Evolutionary conservation across 495 filamentous ascomycete species (phyloP), one percentile per base, ranked within the genome.

Genomic region (Aspergillus egyptiacus): DNA sequence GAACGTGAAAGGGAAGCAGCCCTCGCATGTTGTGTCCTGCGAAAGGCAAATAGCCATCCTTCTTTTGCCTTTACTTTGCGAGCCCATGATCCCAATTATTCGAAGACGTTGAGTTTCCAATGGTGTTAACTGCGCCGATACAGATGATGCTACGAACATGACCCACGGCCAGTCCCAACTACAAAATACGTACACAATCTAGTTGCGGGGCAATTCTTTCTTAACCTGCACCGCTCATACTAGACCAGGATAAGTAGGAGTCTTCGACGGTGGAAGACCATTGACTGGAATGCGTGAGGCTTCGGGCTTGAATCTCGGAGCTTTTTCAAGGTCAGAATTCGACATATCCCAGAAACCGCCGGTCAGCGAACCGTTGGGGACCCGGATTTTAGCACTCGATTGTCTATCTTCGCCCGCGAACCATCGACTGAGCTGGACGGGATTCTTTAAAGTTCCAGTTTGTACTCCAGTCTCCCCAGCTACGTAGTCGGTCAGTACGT

Each of bases 211-310:
- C 4, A 25, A 36, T 17, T 8, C 32, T 15, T 20, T 9, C 23
- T 32, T 10, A 17, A 27, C 22, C 43, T 20, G 7, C 11, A 46
- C 13, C 17, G 33, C 24, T 27, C 22, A 8, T 47, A 30, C 17
- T 37, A 15, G 45, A 19, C 17, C 30, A 17, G 20, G 5, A 47
- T 47, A 4, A 30, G 20, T n/a, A 13, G 13, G 38, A 15, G 22
- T 8, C 20, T 47, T 38, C 15, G 22, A 47, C 14, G 30, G 33
- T 28, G 34, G 23, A 19, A 47, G 20, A 13, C 22, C 2, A 14
- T 47, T 30, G 23, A 47, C 14, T 47, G 34, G 45, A 28, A 38
- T 47, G 20, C 22, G 5, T 24, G 37, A 28, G 37, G 28, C 11
- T 47, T 34, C 20, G 34, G 38, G 6, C 45, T 47, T 27, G 32